phyloP scores from a whole-genome alignment of 768 basidiomycete species.

The Lactarius sp. region DNA sequence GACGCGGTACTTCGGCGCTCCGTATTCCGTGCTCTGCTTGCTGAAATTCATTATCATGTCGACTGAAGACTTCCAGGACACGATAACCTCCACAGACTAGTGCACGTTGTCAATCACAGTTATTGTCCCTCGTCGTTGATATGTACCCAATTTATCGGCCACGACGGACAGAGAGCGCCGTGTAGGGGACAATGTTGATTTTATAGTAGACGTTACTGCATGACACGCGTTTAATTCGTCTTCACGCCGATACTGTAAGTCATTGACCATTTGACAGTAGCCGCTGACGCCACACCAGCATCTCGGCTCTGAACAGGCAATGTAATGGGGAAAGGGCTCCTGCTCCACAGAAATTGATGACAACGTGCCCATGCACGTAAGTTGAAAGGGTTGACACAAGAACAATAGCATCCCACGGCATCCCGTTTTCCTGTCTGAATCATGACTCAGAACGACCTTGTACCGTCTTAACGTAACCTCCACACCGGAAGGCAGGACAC shows the following conservation, averaged over 20 bases:
- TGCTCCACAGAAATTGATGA: too few species aligned
- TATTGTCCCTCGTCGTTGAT: not conserved
- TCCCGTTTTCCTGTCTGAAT: not conserved
- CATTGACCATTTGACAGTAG: not conserved
- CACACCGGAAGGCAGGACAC: too few species aligned
- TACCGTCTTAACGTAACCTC: too few species aligned
- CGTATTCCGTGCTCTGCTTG: slow-evolving; percentile 80
- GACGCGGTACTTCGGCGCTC: slow-evolving; percentile 47
- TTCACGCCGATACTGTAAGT: not conserved
- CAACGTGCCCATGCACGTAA: too few species aligned
- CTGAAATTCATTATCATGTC: slow-evolving; percentile 67
- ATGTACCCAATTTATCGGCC: not conserved
- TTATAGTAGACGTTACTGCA: not conserved
- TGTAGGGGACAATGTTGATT: not conserved
- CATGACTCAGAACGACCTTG: too few species aligned
- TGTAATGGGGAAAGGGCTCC: too few species aligned
- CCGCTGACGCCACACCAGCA: too few species aligned
- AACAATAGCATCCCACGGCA: too few species aligned
- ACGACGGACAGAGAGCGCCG: not conserved
- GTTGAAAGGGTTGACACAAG: too few species aligned
- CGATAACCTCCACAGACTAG: not conserved
- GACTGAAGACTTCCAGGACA: slow-evolving; percentile 33
- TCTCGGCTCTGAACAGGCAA: too few species aligned
- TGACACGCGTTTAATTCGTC: not conserved
- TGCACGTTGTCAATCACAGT: not conserved